Evolutionary conservation across 129 eudicot genomes (phyloP).

Genomic region (Smallanthus sonchifolius): DNA sequence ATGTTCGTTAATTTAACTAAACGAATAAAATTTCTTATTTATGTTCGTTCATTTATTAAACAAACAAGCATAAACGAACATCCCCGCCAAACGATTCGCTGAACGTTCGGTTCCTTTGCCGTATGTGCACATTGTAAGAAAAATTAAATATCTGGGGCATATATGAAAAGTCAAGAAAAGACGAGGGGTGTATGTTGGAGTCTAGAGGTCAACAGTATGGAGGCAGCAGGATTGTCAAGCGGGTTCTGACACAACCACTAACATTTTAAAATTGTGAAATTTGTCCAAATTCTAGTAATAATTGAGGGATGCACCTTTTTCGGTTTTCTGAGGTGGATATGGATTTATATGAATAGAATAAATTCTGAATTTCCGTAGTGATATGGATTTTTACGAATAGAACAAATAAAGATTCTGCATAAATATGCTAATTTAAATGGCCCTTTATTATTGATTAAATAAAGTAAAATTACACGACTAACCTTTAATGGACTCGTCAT

Average conservation of each 20-base stretch:
- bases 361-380: background rate
- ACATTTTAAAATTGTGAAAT: slow-evolving; percentile 11
- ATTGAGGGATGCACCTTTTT: background rate
- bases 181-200: slow-evolving; percentile 7
- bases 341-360: background rate
- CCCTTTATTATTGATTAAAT: background rate
- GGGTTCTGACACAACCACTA: slow-evolving; percentile 29
- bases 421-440: background rate
- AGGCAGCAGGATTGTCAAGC: slow-evolving; percentile 26
- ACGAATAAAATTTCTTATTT: too few relatives aligned
- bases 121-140: too few relatives aligned
- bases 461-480: background rate
- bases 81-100: too few relatives aligned
- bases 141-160: too few relatives aligned
- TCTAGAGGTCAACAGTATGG: slow-evolving; percentile 20
- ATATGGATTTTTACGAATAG: background rate
- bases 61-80: too few relatives aligned
- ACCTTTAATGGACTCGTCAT: background rate
- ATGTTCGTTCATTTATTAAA: too few relatives aligned
- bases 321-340: background rate
- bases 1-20: too few relatives aligned
- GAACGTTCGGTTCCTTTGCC: too few relatives aligned
- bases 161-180: background rate
- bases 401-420: background rate
- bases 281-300: background rate